These are phyloP conservation scores for Cyclotella cryptica DNA, from an alignment of 108 stramenopile genomes.

Conservation along the genomic window DNA sequence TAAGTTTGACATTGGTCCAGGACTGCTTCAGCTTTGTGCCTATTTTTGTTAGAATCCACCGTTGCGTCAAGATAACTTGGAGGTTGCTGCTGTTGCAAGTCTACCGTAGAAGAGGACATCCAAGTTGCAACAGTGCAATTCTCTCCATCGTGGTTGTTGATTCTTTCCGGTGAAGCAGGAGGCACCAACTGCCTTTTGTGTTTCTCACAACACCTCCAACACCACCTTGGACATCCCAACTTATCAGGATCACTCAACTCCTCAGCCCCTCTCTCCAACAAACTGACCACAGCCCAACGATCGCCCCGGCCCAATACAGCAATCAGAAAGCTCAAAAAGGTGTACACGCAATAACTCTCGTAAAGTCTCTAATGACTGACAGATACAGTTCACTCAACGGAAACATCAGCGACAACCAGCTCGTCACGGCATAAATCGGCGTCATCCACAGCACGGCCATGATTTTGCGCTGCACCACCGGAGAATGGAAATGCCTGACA, in stretches of 20 bases:
- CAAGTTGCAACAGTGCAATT: slow-evolving; percentile 4
- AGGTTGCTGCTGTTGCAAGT: neutral
- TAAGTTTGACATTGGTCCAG: slow-evolving; percentile 63
- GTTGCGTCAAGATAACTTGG: neutral
- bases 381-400: slow-evolving; percentile 69
- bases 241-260: slow-evolving; percentile 49
- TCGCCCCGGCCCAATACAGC: slow-evolving; percentile 59
- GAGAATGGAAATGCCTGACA: slow-evolving; percentile 76
- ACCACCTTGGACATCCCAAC: slow-evolving; percentile 13
- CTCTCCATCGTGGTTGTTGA: neutral
- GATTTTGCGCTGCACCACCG: slow-evolving; percentile 86
- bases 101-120: neutral
- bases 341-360: slow-evolving; percentile 66
- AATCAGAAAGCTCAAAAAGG: slow-evolving; percentile 58
- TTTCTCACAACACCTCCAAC: slow-evolving; percentile 18
- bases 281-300: slow-evolving; percentile 40
- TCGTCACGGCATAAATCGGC: slow-evolving; percentile 84
- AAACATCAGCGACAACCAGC: slow-evolving; percentile 73
- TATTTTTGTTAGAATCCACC: slow-evolving; percentile 51
- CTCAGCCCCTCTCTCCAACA: slow-evolving; percentile 37
- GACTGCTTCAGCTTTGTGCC: slow-evolving; percentile 64
- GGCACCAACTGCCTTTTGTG: neutral
- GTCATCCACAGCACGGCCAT: slow-evolving; percentile 92
- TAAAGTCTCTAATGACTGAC: slow-evolving; percentile 80
- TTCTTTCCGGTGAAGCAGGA: neutral